Percentiles rank a stretch among this genome's conserved stretches.
Evolutionary conservation across 75 land plant species (phyloP).

Genomic region (Sequoiadendron giganteum): DNA sequence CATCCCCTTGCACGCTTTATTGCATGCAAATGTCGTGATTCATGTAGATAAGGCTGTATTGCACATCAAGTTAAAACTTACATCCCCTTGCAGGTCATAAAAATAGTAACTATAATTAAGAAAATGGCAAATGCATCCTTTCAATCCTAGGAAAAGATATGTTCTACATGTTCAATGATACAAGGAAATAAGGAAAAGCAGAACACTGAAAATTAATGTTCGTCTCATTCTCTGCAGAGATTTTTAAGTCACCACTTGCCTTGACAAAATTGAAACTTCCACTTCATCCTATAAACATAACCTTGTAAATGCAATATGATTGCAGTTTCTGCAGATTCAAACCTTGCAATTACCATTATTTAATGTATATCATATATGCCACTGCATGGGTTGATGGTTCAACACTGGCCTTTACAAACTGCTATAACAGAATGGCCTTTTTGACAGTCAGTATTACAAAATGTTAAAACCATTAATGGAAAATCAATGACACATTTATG

Average conservation of each 20-base stretch:
- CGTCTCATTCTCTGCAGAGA: neutral
- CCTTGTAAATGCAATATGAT: neutral
- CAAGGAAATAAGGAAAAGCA: neutral
- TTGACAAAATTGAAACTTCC: neutral
- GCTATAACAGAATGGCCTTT: neutral
- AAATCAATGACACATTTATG: neutral
- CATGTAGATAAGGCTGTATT: constrained; percentile 84
- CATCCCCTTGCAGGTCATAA: neutral
- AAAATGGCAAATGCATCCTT: neutral
- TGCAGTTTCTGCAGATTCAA: neutral
- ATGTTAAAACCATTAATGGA: neutral
- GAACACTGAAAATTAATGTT: neutral
- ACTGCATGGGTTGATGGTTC: neutral
- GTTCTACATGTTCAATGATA: neutral
- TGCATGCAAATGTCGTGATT: constrained; percentile 88
- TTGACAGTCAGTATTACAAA: neutral
- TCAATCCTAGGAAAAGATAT: neutral
- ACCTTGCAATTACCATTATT: neutral
- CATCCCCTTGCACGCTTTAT: constrained; percentile 74
- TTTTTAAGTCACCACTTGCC: neutral
- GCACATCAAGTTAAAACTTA: neutral
- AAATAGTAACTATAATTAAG: neutral
- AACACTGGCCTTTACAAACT: neutral
- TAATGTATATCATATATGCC: neutral
- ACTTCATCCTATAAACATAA: neutral